phyloP scores from a whole-genome alignment of 2,329 filamentous ascomycete genomes.

The Fusarium dimerum region DNA sequence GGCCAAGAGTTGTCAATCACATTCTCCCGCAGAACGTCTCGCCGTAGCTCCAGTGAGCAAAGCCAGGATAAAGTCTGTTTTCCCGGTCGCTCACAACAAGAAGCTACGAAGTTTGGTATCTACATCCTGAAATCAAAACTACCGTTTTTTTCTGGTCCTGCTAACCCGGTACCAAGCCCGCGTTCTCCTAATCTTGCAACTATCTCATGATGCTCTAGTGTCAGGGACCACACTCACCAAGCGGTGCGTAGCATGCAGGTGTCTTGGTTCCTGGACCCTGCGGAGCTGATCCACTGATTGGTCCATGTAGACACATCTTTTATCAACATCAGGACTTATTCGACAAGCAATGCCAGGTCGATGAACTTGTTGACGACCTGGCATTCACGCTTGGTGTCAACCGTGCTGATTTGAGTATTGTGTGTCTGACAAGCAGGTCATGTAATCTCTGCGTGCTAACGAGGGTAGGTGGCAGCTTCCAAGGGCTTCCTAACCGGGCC shows the following conservation, averaged over 20 bases:
- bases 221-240: constrained; percentile 60
- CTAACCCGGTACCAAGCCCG: constrained; percentile 44
- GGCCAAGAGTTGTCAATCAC: constrained; percentile 30
- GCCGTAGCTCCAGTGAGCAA: constrained; percentile 6
- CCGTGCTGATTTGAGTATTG: constrained; percentile 69
- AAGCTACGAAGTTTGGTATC: constrained; percentile 55
- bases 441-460: constrained; percentile 7
- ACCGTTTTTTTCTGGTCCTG: neutral
- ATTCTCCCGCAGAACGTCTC: constrained; percentile 23
- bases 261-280: too few relatives aligned
- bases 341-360: constrained; percentile 65
- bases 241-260: constrained; percentile 44
- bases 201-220: constrained; percentile 60
- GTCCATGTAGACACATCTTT: constrained; percentile 66
- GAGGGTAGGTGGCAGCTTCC: constrained; percentile 63
- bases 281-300: neutral
- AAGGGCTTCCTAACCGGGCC: constrained; percentile 71
- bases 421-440: constrained; percentile 38
- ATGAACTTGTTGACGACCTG: constrained; percentile 73
- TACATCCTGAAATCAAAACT: neutral
- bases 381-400: constrained; percentile 68
- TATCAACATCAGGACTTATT: constrained; percentile 77
- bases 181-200: constrained; percentile 58
- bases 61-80: constrained; percentile 38
- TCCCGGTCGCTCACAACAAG: constrained; percentile 48